Evolutionary conservation across 805 yeast genomes (phyloP), one percentile per base, ranked within the genome.

Genomic region (Candida taoyuanica): DNA sequence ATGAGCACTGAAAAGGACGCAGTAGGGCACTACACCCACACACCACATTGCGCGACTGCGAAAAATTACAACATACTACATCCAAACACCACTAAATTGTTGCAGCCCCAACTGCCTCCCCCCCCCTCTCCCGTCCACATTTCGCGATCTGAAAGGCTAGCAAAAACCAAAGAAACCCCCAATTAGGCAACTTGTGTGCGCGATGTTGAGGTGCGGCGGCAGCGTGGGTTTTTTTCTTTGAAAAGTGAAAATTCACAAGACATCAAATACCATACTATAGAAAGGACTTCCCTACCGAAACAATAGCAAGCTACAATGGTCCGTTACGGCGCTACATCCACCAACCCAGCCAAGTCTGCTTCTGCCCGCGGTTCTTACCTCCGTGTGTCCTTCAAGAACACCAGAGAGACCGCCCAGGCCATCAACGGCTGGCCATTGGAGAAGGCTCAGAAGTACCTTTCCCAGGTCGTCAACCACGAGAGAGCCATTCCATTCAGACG

Each of bases 401-500:
- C 98, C 77, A 87, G 96, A 74, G 98, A 91, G 76, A 84, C 98
- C 59, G 97, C 94, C 63, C 96, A 85, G 76, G 96, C 98, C 70
- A 81, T 93, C 73, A 80, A 76, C 71, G 98, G 98, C 60, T 93
- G 98, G 98, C 84, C 86, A 71, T 79, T 91, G 68, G 81, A 85
- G 74, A 89, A 74, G 74, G 99, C 99, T 64, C 87, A 88, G 70
- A 74, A 78, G 66, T 93, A 93, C 86, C 84, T 93, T 66, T 85
- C 81, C 60, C 96, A 87, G 73, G 99, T 93, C 58, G 73, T 84
- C 68, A 95, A 89, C 72, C 96, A 93, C 80, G 78, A 93, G 78
- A 91, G 98, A 82, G 99, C 98, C 65, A 86, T 93, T 62, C 99
- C 99, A 69, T 87, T 93, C 93, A 85, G 98, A 81, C 81, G 96